Conservation (phyloP, 805 yeast species). For the Debaryomyces prosopidis region DNA sequence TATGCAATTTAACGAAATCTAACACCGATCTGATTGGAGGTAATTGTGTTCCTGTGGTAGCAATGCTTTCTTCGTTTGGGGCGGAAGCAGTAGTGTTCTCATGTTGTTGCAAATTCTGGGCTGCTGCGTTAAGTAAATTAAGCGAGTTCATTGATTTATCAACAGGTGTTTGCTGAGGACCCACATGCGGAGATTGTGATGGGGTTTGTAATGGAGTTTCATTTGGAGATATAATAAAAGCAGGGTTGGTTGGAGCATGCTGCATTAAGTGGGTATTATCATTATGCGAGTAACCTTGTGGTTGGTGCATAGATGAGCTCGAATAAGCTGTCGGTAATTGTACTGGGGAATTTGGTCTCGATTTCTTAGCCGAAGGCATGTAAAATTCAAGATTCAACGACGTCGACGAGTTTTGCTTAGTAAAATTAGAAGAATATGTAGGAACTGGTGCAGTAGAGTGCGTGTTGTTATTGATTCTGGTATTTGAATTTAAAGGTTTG, state of each 20-base stretch:
- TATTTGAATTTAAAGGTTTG: conserved; percentile 16
- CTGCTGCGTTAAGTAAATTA: conserved; percentile 21
- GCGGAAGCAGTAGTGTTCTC: conserved; percentile 4
- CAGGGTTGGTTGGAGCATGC: conserved; percentile 10
- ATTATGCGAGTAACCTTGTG: conserved; percentile 1
- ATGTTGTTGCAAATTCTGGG: conserved; percentile 26
- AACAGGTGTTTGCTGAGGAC: conserved; percentile 21
- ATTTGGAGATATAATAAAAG: conserved; percentile 35
- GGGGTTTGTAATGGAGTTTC: conserved; percentile 55
- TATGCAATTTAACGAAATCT: conserved; percentile 17
- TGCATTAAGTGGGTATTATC: too few species aligned
- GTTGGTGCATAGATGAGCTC: conserved; percentile 1
- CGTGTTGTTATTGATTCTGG: conserved; percentile 5
- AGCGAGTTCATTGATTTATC: conserved; percentile 15
- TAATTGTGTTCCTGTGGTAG: conserved; percentile 39
- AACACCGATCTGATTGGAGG: conserved; percentile 45
- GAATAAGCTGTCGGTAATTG: conserved; percentile 6
- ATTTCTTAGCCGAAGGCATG: conserved; percentile 34
- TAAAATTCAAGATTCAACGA: conserved; percentile 39
- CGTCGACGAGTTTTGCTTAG: conserved; percentile 28
- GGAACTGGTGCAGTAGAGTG: conserved; percentile 25
- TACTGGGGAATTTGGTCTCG: conserved; percentile 50
- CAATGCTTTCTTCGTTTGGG: conserved; percentile 26
- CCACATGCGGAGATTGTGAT: conserved; percentile 47
- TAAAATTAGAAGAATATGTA: conserved; percentile 12